These are phyloP conservation scores for Leccinum subspadiceum DNA, from an alignment of 1,284 basidiomycete species.

Conservation along the genomic window DNA sequence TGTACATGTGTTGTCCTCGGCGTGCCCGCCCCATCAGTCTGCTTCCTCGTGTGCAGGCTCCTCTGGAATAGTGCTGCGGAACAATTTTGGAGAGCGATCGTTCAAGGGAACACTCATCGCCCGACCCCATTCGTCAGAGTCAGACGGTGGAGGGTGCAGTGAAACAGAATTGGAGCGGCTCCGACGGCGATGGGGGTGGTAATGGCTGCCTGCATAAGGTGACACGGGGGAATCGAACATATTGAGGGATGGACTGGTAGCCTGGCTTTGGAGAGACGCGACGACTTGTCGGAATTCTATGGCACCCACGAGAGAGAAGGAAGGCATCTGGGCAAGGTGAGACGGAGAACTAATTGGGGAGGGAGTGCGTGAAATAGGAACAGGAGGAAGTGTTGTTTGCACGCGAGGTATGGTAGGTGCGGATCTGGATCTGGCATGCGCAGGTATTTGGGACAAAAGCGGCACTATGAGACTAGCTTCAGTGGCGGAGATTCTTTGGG, in stretches of 20 bases:
- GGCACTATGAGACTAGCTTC: slow-evolving; percentile 17
- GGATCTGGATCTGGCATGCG: slow-evolving; percentile 38
- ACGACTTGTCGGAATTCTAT: slow-evolving; percentile 93
- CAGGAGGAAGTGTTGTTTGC: slow-evolving; percentile 39
- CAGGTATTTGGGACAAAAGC: slow-evolving; percentile 26
- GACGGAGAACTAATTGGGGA: slow-evolving; percentile 37
- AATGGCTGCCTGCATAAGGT: slow-evolving; percentile 73
- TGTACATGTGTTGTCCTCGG: slow-evolving; percentile 19
- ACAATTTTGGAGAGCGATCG: slow-evolving; percentile 39
- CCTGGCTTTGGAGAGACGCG: slow-evolving; percentile 69
- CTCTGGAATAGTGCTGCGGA: slow-evolving; percentile 33
- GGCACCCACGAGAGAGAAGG: slow-evolving; percentile 88
- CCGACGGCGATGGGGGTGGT: slow-evolving; percentile 36
- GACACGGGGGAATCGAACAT: slow-evolving; percentile 69
- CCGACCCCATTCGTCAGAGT: slow-evolving; percentile 49
- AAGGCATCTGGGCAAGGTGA: slow-evolving; percentile 57
- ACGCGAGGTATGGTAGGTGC: slow-evolving; percentile 39
- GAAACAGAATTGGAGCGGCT: slow-evolving; percentile 36
- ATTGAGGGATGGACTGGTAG: slow-evolving; percentile 53
- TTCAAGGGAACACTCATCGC: slow-evolving; percentile 48
- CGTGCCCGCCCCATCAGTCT: not conserved
- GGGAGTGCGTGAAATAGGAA: slow-evolving; percentile 38
- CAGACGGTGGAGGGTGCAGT: slow-evolving; percentile 29
- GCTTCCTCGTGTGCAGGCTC: slow-evolving; percentile 13
- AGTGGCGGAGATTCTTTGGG: slow-evolving; percentile 15